Evolutionary conservation across 192 early-diverging fungal species (phyloP).

Genomic region (Coemansia sp.): DNA sequence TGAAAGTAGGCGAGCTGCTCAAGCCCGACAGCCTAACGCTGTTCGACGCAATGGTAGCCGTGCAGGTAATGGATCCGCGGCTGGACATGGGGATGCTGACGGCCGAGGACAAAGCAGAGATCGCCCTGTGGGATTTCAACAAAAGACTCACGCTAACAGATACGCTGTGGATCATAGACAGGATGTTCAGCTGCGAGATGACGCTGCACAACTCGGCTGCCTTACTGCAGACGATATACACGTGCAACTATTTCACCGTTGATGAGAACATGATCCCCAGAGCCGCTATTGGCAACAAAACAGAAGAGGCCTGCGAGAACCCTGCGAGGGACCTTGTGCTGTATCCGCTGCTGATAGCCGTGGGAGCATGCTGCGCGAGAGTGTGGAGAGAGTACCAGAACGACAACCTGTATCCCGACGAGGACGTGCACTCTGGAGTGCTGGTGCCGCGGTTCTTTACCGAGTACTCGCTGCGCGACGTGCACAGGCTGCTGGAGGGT

Average conservation of each 20-base stretch:
- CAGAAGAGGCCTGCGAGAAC: background rate
- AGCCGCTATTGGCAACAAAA: background rate
- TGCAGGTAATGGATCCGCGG: conserved; percentile 49
- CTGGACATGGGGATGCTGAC: conserved; percentile 52
- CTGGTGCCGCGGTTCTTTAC: conserved; percentile 19
- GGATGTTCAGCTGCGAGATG: conserved; percentile 45
- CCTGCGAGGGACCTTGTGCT: conserved; percentile 33
- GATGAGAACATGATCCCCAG: background rate
- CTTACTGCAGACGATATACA: conserved; percentile 45
- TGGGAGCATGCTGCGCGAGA: conserved; percentile 22
- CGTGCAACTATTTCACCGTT: conserved; percentile 44
- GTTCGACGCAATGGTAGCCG: conserved; percentile 39
- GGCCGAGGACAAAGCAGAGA: conserved; percentile 18
- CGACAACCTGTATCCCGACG: conserved; percentile 39
- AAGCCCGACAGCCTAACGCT: conserved; percentile 19
- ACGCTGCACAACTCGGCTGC: conserved; percentile 44
- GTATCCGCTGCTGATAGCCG: conserved; percentile 36
- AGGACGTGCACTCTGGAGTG: conserved; percentile 38
- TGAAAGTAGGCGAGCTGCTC: conserved; percentile 35
- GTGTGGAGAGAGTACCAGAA: conserved; percentile 42
- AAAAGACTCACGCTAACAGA: conserved; percentile 19
- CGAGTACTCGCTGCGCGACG: conserved; percentile 19
- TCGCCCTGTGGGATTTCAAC: conserved; percentile 32
- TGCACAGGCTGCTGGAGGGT: conserved; percentile 7
- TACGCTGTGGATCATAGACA: conserved; percentile 31